Evolutionary conservation across 2,329 filamentous ascomycete species (phyloP).

Genomic region (Penicillium sp.): DNA sequence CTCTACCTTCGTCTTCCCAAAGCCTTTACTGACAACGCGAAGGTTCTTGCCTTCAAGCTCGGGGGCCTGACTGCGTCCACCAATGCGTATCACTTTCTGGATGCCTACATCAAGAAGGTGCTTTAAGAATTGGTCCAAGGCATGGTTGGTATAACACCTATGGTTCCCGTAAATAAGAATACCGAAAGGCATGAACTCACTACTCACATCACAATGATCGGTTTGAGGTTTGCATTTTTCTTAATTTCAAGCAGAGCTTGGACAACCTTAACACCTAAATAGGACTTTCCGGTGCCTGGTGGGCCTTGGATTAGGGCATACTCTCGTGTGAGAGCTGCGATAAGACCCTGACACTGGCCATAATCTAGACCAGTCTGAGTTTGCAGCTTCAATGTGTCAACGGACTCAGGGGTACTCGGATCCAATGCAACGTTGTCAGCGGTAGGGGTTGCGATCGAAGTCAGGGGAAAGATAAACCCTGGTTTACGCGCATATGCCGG

Average conservation of each 20-base stretch:
- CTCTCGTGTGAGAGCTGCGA: constrained; percentile 15
- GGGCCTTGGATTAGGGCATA: constrained; percentile 16
- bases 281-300: constrained; percentile 14
- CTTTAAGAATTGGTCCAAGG: constrained; percentile 62
- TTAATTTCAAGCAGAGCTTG: constrained; percentile 6
- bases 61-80: constrained; percentile 6
- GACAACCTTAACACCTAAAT: constrained; percentile 9
- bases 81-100: constrained; percentile 15
- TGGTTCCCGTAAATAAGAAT: too few relatives aligned
- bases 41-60: constrained; percentile 13
- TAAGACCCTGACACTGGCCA: constrained; percentile 12
- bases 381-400: constrained; percentile 5
- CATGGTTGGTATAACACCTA: constrained; percentile 68
- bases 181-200: too few relatives aligned
- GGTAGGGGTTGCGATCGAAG: constrained; percentile 7
- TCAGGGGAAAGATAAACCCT: constrained; percentile 7
- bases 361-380: constrained; percentile 6
- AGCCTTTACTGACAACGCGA: neutral
- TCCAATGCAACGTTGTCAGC: neutral
- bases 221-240: neutral
- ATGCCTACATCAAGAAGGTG: constrained; percentile 63
- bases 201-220: constrained; percentile 9
- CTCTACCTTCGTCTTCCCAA: constrained; percentile 6
- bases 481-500: constrained; percentile 6
- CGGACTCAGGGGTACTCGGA: neutral